phyloP scores from a whole-genome alignment of 106 monocot genomes.

The Phalaenopsis aphrodite region DNA sequence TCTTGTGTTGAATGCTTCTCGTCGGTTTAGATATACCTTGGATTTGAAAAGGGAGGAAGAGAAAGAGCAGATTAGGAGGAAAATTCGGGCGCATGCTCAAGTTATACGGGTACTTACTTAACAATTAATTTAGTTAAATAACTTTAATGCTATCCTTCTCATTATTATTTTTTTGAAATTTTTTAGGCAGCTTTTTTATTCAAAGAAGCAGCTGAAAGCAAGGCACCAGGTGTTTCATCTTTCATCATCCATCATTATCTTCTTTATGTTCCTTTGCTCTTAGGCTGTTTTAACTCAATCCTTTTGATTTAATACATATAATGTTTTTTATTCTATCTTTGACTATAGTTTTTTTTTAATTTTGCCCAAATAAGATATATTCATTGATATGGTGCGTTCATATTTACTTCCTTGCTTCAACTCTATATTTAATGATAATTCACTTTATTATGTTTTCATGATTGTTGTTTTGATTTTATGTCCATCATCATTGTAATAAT shows the following conservation, averaged over 20 bases:
- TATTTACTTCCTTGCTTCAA: not conserved
- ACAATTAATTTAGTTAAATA: not conserved
- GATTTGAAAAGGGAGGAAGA: constrained; percentile 55
- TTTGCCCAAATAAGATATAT: not conserved
- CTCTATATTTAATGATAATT: not conserved
- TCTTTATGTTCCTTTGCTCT: not conserved
- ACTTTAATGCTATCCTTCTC: not conserved
- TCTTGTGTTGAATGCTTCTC: constrained; percentile 64
- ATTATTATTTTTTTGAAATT: constrained; percentile 1
- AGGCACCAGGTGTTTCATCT: constrained; percentile 7
- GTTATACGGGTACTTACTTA: constrained; percentile 46
- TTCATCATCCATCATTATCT: not conserved
- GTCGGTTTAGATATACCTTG: constrained; percentile 62
- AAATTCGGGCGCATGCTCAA: constrained; percentile 60
- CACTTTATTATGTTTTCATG: not conserved
- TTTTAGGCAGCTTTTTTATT: constrained; percentile 39
- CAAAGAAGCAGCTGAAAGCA: constrained; percentile 28
- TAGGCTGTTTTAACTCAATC: not conserved
- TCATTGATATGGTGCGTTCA: not conserved
- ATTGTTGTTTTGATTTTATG: not conserved
- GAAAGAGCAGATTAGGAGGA: constrained; percentile 40
- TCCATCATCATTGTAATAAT: too few species aligned
- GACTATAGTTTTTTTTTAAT: not conserved
- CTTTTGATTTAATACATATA: not conserved
- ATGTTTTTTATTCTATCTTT: not conserved